Conservation (phyloP, 192 early-diverging fungal species). For the Coemansia sp. region DNA sequence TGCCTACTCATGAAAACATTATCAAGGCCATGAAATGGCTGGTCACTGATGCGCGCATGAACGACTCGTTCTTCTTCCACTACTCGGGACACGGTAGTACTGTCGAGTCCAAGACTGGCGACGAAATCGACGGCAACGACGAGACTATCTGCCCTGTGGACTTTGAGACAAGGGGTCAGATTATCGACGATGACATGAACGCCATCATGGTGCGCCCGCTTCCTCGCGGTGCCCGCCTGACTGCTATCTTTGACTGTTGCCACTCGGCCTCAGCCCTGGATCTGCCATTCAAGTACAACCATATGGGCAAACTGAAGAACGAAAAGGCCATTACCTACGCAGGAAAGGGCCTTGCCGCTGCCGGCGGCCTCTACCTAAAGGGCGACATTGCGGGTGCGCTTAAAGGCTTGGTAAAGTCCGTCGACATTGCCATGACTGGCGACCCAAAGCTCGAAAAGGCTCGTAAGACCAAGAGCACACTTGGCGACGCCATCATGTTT, state of each 20-base stretch:
- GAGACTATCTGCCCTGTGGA: slow-evolving; percentile 77
- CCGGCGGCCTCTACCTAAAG: slow-evolving; percentile 34
- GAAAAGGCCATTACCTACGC: slow-evolving; percentile 46
- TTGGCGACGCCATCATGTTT: slow-evolving; percentile 79
- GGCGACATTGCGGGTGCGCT: slow-evolving; percentile 46
- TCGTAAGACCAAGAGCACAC: slow-evolving; percentile 42
- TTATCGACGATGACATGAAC: slow-evolving; percentile 78
- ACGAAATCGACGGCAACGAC: slow-evolving; percentile 78
- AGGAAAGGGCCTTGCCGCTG: slow-evolving; percentile 39
- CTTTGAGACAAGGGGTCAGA: slow-evolving; percentile 58
- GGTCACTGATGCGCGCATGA: slow-evolving; percentile 66
- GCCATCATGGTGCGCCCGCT: slow-evolving; percentile 70
- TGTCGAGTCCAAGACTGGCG: slow-evolving; percentile 58
- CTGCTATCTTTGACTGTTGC: slow-evolving; percentile 83
- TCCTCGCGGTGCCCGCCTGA: slow-evolving; percentile 69
- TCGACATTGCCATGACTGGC: slow-evolving; percentile 44
- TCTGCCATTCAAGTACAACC: slow-evolving; percentile 76
- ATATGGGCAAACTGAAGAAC: slow-evolving; percentile 61
- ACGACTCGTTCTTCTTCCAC: slow-evolving; percentile 84
- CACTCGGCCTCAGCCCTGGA: slow-evolving; percentile 82
- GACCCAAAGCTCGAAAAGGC: slow-evolving; percentile 45
- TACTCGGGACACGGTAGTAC: slow-evolving; percentile 78
- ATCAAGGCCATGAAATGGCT: slow-evolving; percentile 76
- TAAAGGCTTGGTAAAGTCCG: slow-evolving; percentile 39
- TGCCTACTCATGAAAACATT: slow-evolving; percentile 76